Conservation (phyloP, 225 moss, liverwort and hornwort species). For the Asterella californica region DNA sequence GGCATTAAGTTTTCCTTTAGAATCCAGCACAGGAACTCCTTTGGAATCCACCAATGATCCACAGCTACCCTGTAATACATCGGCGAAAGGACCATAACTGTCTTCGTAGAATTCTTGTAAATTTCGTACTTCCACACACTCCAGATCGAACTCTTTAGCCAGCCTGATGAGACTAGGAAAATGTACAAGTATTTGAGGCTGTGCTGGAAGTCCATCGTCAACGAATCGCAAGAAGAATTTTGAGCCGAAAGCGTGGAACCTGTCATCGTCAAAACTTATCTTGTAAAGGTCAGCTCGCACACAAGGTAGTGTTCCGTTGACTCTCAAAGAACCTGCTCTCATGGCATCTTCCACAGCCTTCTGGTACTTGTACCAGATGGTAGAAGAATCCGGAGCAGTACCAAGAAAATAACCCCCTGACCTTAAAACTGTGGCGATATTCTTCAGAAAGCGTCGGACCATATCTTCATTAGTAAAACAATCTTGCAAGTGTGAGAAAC, state of each 20-base stretch:
- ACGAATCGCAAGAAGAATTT: conserved; percentile 82
- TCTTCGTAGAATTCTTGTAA: conserved; percentile 88
- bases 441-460: conserved; percentile 73
- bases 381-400: conserved; percentile 93
- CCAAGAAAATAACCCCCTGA: conserved; percentile 97
- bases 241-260: conserved; percentile 84
- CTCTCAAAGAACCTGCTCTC: conserved; percentile 80
- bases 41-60: conserved; percentile 69
- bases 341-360: conserved; percentile 94
- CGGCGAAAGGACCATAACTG: conserved; percentile 71
- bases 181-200: conserved; percentile 88
- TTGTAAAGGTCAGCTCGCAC: conserved; percentile 81
- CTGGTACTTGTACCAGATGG: conserved; percentile 99
- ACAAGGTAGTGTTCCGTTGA: conserved; percentile 76
- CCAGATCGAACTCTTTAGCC: conserved; percentile 77
- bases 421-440: conserved; percentile 76
- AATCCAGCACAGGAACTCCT: conserved; percentile 74
- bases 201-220: conserved; percentile 64
- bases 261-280: conserved; percentile 93
- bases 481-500: conserved; percentile 87
- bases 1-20: conserved; percentile 47
- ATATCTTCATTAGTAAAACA: conserved; percentile 82
- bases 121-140: conserved; percentile 91
- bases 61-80: conserved; percentile 71
- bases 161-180: conserved; percentile 86